Base-by-base conservation (phyloP, 352 stramenopile genomes). In the Pilasporangium apinafurcum region DNA sequence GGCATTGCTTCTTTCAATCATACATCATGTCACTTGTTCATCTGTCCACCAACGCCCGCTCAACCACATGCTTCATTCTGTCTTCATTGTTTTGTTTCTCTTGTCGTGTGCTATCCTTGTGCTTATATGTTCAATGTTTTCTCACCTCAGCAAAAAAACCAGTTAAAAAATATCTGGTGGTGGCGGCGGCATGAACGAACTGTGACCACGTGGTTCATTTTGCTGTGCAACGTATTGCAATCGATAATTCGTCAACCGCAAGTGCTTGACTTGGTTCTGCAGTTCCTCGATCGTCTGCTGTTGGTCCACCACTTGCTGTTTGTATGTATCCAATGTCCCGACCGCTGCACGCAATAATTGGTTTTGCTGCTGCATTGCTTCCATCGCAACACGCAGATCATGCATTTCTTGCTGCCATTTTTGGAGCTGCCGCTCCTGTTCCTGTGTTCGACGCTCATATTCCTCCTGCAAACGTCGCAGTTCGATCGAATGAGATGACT, bases 151-250 rank as follows among this genome's bases (percentile, higher is more conserved):
- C n/a, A n/a, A n/a, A n/a, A n/a, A n/a, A n/a, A n/a, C n/a, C n/a
- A n/a, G n/a, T n/a, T n/a, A 89, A 41, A 86, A 89, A 29, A 89
- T 83, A 30, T 89, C 77, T 22, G 77, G 77, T 16, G 74, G 77
- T 9, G 59, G 68, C 8, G 77, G 74, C 21, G 73, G 74, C 34
- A 87, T 37, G 37, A 85, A 82, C 9, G 51, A 27, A 16, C 44
- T 60, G 26, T 64, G 58, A 14, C 61, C 59, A 44, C 58, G 56
- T n/a, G 59, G 51, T 26, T 86, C 72, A 48, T 63, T 70, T 46
- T 86, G 74, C 62, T 89, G 77, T 25, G 85, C 61, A 37, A 89
- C 62, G 40, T 74, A 85, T 51, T 87, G 77, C 36, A 89, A 53
- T 17, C 72, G 53, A 43, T 83, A 83, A 56, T 89, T 89, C 20